Conservation (phyloP, 164 flowering plant species). For the Cinnamomum micranthum region DNA sequence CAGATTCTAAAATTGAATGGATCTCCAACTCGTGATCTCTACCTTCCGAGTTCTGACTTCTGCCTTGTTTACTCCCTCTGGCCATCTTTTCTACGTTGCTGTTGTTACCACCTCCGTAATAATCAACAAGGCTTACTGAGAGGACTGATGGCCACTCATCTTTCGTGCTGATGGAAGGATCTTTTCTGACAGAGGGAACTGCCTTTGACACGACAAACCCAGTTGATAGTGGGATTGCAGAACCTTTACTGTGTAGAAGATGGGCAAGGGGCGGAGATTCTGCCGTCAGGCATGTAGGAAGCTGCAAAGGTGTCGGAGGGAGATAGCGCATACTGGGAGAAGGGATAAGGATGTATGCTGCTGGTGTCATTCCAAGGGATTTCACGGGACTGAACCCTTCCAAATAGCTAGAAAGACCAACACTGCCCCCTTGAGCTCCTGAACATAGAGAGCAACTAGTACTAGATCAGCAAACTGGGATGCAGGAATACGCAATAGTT, state of each 20-base stretch:
- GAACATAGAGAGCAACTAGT: slow-evolving; percentile 33
- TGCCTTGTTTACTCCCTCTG: slow-evolving; percentile 47
- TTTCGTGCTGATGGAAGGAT: slow-evolving; percentile 32
- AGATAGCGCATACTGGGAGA: slow-evolving; percentile 89
- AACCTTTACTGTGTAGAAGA: slow-evolving; percentile 94
- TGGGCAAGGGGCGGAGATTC: slow-evolving; percentile 98
- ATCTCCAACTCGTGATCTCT: slow-evolving; percentile 60
- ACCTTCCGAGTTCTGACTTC: slow-evolving; percentile 37
- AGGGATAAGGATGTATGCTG: slow-evolving; percentile 73
- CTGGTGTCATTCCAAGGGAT: slow-evolving; percentile 74
- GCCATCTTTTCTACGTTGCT: slow-evolving; percentile 46
- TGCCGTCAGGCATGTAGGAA: slow-evolving; percentile 88
- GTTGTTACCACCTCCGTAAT: slow-evolving; percentile 63
- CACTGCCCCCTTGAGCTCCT: slow-evolving; percentile 41
- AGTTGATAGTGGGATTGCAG: slow-evolving; percentile 84
- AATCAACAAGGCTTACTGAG: slow-evolving; percentile 76
- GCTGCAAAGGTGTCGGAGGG: slow-evolving; percentile 79
- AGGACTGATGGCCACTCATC: slow-evolving; percentile 94
- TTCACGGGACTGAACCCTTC: slow-evolving; percentile 90
- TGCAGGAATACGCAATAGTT: too few species aligned
- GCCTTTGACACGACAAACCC: slow-evolving; percentile 91
- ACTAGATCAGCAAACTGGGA: background rate
- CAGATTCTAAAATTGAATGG: slow-evolving; percentile 61
- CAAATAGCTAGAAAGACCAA: slow-evolving; percentile 38
- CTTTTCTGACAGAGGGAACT: slow-evolving; percentile 74